Evolutionary conservation across 164 flowering plant genomes (phyloP).

Genomic region (Annona cherimola): DNA sequence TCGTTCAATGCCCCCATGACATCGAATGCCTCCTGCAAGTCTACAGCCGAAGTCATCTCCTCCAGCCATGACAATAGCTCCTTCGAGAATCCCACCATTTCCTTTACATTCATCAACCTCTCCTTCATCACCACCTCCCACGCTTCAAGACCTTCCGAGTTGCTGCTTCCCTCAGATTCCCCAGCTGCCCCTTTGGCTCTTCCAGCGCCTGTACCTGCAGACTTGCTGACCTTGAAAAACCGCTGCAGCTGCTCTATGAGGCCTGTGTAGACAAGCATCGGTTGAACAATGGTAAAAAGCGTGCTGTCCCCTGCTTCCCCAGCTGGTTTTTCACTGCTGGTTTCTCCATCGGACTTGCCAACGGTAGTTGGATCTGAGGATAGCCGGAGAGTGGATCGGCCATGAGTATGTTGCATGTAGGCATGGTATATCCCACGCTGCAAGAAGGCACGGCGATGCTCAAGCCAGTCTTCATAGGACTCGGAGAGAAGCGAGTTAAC

Average conservation of each 20-base stretch:
- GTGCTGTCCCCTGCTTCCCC: slow-evolving; percentile 21
- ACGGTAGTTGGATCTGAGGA: slow-evolving; percentile 33
- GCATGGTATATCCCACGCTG: slow-evolving; percentile 91
- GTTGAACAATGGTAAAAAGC: slow-evolving; percentile 54
- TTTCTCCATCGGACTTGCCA: slow-evolving; percentile 25
- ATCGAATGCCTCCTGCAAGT: slow-evolving; percentile 88
- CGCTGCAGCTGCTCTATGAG: slow-evolving; percentile 83
- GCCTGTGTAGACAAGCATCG: slow-evolving; percentile 91
- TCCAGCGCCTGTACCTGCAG: slow-evolving; percentile 10
- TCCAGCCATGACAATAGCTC: slow-evolving; percentile 86
- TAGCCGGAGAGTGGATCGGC: slow-evolving; percentile 36
- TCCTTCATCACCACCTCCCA: slow-evolving; percentile 94
- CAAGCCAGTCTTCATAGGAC: slow-evolving; percentile 86
- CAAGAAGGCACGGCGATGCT: slow-evolving; percentile 72
- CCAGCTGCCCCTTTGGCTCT: slow-evolving; percentile 25
- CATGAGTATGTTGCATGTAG: slow-evolving; percentile 78
- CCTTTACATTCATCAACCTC: slow-evolving; percentile 61
- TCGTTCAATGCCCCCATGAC: slow-evolving; percentile 71
- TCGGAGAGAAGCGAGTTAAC: slow-evolving; percentile 85
- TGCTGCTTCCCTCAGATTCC: slow-evolving; percentile 32
- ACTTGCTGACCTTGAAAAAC: slow-evolving; percentile 64
- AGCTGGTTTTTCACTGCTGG: slow-evolving; percentile 18
- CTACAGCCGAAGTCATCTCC: slow-evolving; percentile 56
- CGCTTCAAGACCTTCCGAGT: slow-evolving; percentile 36
- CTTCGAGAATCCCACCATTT: slow-evolving; percentile 87